Base-by-base conservation (phyloP, 306 rosid genomes). In the Citrullus colocynthis region DNA sequence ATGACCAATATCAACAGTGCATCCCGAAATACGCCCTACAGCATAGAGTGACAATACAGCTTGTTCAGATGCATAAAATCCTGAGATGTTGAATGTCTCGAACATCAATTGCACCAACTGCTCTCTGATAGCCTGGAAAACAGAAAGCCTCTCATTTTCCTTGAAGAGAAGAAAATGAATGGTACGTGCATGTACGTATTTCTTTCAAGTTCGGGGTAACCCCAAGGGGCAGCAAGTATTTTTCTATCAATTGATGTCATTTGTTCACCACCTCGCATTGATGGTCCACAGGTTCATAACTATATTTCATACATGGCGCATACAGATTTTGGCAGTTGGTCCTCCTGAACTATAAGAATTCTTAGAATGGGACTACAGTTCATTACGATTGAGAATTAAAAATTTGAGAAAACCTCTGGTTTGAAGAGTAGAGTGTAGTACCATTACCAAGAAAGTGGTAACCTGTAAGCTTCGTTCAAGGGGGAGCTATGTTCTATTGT, bases 31-130 rank as follows among this genome's bases (percentile, higher is more conserved):
- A 63, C 98, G 93, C 80, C 97, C 98, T 42, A 95, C 96, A 3
- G 96, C 96, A 86, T 92, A 95, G 54, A 95, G 91, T 13, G 98
- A 95, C 83, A 92, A 80, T 51, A 95, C 97, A 62, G 98, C 97
- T 82, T 95, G 98, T 82, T 95, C 98, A 1, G 98, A 95, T 76
- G 98, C 98, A 86, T 95, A 95, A 87, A 95, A 95, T 80, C 98
- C 98, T 54, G 98, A 95, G 84, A 92, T 90, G 86, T 92, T 95
- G 89, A 95, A 95, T n/a, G 96, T 92, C 89, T 95, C 98, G 84
- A 95, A 95, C 96, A 95, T 88, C 79, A 95, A 87, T 83, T 95
- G 98, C 84, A 95, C 97, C 83, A 95, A 83, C 87, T 95, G 98
- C 82, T 95, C 98, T 81, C 92, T 92, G 80, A 86, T 91, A 86